Evolutionary conservation across 352 stramenopile species (phyloP), one percentile per base, ranked within the genome.

Genomic region (Pythium sukuiense): DNA sequence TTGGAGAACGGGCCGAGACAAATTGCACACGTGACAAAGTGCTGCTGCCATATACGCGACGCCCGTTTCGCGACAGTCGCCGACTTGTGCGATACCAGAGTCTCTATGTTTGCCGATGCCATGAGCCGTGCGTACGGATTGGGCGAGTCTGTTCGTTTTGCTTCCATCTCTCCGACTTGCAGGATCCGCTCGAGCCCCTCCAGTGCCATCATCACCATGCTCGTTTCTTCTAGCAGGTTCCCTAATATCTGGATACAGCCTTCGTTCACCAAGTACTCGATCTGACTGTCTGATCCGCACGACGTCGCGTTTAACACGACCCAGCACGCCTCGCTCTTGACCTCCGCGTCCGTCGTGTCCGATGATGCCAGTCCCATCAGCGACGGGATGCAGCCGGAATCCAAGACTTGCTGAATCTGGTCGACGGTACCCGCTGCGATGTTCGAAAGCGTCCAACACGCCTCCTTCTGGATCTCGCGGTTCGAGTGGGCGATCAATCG

Each of bases 171-270:
- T 61, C 97, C 90, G 0, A 98, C 96, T 76, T 99, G 96, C 62
- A 99, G 76, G 60, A 99, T 97, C 61, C 96, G 78, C 71, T 99
- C 97, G 46, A 99, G 82, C 29, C 97, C 97, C 81, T 99, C 97
- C 50, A 99, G 75, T 39, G 97, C 97, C 97, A 99, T 99, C 93
- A 99, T 98, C 52, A 99, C 96, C 97, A 99, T 99, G 70, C 83
- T 98, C 27, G 92, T 95, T 76, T 99, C 96, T 32, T 96, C 87
- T 57, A 99, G 79, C 29, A 99, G 73, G 46, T 97, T 95, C 49
- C 87, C 83, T 77, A 95, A 71, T 65, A 95, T 92, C 71, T 90
- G 82, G 72, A 94, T 93, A 59, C 87, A 95, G 16, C 86, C 88
- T 74, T 93, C 81, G 76, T 93, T 92, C 46, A 93, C 86, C 52